Evolutionary conservation across 1,284 basidiomycete genomes (phyloP).

Genomic region (Meripilus lineatus): DNA sequence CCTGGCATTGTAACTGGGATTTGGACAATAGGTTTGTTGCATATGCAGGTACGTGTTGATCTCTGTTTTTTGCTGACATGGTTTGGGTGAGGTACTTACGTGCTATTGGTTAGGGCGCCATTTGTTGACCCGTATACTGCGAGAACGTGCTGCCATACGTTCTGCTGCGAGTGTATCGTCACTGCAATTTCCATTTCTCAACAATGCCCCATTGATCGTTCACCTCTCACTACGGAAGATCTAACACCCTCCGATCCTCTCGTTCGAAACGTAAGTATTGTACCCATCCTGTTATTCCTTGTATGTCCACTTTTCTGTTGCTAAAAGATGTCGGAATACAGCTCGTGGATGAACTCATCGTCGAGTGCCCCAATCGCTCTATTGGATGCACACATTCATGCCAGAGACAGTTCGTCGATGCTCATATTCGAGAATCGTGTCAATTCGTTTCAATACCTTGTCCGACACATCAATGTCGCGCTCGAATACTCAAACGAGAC

Average conservation of each 20-base stretch:
- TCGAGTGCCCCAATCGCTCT: constrained; percentile 59
- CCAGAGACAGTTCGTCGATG: constrained; percentile 64
- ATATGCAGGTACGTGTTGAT: constrained; percentile 63
- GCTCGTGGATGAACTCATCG: constrained; percentile 82
- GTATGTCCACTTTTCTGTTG: constrained; percentile 5
- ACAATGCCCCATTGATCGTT: constrained; percentile 83
- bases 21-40: constrained; percentile 73
- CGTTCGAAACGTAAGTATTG: constrained; percentile 66
- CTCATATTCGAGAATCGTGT: constrained; percentile 63
- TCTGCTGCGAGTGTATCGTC: constrained; percentile 73
- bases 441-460: constrained; percentile 53
- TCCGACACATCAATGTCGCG: constrained; percentile 38
- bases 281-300: too few relatives aligned
- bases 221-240: constrained; percentile 47
- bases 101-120: constrained; percentile 43
- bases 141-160: constrained; percentile 75
- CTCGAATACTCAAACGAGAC: too few relatives aligned
- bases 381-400: constrained; percentile 62
- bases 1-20: too few relatives aligned
- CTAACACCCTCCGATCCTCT: constrained; percentile 62
- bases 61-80: not conserved
- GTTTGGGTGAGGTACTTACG: constrained; percentile 1
- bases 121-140: constrained; percentile 74
- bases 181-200: constrained; percentile 57
- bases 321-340: constrained; percentile 24